A percentile compares a stretch with the other conserved stretches of the same genome.
Evolutionary conservation across 208 protist genomes (phyloP).

Genomic region (Tritrichomonas foetus): DNA sequence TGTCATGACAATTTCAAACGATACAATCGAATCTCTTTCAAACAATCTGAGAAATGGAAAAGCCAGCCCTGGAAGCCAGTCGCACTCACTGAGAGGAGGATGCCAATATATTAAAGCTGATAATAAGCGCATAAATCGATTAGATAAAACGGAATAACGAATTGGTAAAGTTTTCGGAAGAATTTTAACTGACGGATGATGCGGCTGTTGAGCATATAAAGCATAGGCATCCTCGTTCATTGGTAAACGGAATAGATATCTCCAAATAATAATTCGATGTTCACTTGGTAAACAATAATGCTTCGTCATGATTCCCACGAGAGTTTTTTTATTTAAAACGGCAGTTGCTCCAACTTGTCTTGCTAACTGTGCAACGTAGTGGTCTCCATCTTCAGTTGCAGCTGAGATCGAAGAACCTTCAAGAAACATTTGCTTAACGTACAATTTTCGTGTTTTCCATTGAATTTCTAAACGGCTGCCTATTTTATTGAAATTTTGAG

Average conservation of each 20-base stretch:
- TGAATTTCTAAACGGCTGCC: background rate
- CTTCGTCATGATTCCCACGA: background rate
- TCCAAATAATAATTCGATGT: constrained; percentile 42
- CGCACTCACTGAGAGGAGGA: constrained; percentile 41
- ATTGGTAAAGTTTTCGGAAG: constrained; percentile 41
- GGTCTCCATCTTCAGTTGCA: background rate
- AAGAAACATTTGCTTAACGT: background rate
- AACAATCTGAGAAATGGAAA: constrained; percentile 46
- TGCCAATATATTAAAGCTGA: constrained; percentile 46
- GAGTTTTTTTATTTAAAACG: background rate
- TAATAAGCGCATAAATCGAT: constrained; percentile 15
- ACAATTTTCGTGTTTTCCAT: background rate
- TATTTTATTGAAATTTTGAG: background rate
- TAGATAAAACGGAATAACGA: constrained; percentile 29
- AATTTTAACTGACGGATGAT: constrained; percentile 40
- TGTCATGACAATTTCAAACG: constrained; percentile 42
- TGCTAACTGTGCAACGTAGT: background rate
- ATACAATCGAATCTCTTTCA: constrained; percentile 38
- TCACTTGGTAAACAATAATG: constrained; percentile 41
- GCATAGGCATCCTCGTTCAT: constrained; percentile 43
- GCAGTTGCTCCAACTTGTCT: background rate
- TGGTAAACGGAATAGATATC: constrained; percentile 44
- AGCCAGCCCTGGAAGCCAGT: constrained; percentile 42
- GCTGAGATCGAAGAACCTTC: background rate
- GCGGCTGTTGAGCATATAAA: background rate